Conservation (phyloP, 164 flowering plant genomes). For the Vitis cinerea region DNA sequence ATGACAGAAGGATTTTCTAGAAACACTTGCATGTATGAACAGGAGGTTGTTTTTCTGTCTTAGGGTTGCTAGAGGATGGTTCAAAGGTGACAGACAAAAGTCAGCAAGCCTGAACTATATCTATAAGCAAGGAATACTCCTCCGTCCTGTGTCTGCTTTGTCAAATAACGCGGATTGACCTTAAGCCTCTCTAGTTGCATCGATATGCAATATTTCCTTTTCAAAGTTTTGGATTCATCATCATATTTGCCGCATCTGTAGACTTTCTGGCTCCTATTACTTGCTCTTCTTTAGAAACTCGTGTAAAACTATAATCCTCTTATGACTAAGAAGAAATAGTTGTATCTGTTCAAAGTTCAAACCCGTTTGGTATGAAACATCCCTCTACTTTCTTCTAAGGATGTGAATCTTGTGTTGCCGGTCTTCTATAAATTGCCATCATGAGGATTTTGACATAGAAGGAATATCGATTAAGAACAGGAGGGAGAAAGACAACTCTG, state of each 20-base stretch:
- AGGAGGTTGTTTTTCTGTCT: not conserved
- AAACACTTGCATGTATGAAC: not conserved
- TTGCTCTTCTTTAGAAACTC: not conserved
- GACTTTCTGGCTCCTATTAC: not conserved
- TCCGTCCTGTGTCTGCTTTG: not conserved
- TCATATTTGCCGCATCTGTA: not conserved
- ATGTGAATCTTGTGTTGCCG: not conserved
- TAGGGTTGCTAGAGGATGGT: not conserved
- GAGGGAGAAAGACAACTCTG: too few species aligned
- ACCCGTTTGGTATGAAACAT: not conserved
- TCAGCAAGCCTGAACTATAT: not conserved
- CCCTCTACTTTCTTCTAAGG: not conserved
- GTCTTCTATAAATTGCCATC: not conserved
- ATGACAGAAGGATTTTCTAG: not conserved
- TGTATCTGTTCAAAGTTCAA: not conserved
- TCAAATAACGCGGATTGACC: not conserved
- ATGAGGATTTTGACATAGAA: not conserved
- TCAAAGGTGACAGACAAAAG: not conserved
- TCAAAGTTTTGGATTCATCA: not conserved
- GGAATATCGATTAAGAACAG: too few species aligned
- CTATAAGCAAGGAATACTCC: not conserved
- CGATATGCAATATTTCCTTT: not conserved
- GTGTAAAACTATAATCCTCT: not conserved
- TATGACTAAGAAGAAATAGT: not conserved
- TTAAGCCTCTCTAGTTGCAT: not conserved